Conservation (phyloP, 78 protist genomes). For the Guillardia theta region DNA sequence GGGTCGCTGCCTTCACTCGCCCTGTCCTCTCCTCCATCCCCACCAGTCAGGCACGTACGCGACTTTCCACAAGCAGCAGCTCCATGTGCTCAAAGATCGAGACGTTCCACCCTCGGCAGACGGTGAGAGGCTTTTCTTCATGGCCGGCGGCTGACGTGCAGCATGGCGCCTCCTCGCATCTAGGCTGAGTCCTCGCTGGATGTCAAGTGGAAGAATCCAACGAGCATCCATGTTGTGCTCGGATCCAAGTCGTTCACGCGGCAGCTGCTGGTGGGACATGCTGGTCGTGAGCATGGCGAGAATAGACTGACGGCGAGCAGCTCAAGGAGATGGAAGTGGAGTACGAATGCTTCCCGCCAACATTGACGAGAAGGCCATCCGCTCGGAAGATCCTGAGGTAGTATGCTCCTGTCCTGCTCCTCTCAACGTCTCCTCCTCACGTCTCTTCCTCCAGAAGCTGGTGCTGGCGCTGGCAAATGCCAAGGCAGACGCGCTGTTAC, state of each 20-base stretch:
- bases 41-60: no score
- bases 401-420: not conserved
- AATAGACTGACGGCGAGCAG: not conserved
- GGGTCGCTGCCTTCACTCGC: no score
- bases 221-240: not conserved
- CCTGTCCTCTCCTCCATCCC: no score
- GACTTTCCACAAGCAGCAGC: no score
- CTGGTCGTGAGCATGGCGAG: not conserved
- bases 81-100: no score
- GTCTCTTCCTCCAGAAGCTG: not conserved
- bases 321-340: not conserved
- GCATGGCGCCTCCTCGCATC: not conserved
- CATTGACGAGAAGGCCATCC: not conserved
- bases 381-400: not conserved
- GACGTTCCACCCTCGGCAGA: slow-evolving; percentile 11
- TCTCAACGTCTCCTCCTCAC: not conserved
- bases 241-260: slow-evolving; percentile 6
- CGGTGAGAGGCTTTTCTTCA: not conserved
- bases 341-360: not conserved
- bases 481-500: not conserved
- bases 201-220: not conserved
- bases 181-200: not conserved
- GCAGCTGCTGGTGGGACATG: not conserved
- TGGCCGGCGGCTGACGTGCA: not conserved
- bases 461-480: not conserved